phyloP scores from a whole-genome alignment of 352 stramenopile species.

The Plasmopara muralis region DNA sequence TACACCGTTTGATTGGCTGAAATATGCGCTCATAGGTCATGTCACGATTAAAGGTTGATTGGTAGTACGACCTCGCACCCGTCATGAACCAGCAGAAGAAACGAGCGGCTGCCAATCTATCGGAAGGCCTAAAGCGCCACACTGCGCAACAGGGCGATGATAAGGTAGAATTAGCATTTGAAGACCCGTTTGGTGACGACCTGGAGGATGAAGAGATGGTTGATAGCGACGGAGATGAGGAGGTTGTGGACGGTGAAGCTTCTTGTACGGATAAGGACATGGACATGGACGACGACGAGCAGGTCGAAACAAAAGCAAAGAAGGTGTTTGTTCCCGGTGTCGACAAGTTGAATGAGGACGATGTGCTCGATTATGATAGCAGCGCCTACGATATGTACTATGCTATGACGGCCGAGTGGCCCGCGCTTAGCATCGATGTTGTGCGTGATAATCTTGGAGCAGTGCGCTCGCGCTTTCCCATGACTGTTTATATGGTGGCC shows the following conservation, averaged over 20 bases:
- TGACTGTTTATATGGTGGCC: constrained; percentile 93
- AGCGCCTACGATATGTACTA: constrained; percentile 99
- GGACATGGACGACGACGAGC: constrained; percentile 66
- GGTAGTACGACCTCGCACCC: too few species aligned
- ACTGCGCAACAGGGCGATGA: constrained; percentile 23
- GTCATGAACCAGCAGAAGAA: constrained; percentile 67
- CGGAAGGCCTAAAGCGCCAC: constrained; percentile 48
- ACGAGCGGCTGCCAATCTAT: constrained; percentile 42
- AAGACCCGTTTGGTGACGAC: constrained; percentile 86
- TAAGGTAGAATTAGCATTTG: constrained; percentile 69
- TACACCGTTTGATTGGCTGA: too few species aligned
- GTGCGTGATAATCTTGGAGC: constrained; percentile 93
- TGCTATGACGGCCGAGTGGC: constrained; percentile 96
- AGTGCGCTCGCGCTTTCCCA: constrained; percentile 91
- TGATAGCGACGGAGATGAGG: constrained; percentile 70
- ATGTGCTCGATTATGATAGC: constrained; percentile 98
- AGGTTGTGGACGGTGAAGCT: constrained; percentile 43
- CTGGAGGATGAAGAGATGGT: constrained; percentile 89
- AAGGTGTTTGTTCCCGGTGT: constrained; percentile 93
- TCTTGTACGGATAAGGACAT: constrained; percentile 41
- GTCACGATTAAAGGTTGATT: too few species aligned
- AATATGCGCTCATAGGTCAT: too few species aligned
- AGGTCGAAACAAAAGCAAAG: constrained; percentile 50
- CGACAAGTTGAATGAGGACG: constrained; percentile 86
- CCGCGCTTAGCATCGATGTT: constrained; percentile 96